Conservation (phyloP, 352 stramenopile genomes). For the Globisporangium rhizosaccharum region DNA sequence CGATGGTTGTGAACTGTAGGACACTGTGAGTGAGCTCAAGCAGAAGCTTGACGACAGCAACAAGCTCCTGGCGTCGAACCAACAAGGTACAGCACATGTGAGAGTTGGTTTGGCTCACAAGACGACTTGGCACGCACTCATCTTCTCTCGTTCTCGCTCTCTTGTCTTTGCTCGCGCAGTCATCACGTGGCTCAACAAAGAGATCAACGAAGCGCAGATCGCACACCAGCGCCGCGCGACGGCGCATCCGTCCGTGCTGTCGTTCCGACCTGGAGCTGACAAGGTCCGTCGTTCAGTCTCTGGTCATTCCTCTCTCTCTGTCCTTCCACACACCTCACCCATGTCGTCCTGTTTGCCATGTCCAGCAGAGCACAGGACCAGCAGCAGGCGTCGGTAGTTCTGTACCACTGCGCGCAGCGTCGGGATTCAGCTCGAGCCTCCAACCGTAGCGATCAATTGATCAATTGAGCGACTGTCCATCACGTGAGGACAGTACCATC, state of each 20-base stretch:
- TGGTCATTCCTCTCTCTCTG: not conserved
- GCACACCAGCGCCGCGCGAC: constrained; percentile 53
- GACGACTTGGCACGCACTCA: not conserved
- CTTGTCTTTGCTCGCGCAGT: constrained; percentile 27
- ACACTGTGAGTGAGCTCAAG: constrained; percentile 66
- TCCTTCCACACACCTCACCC: not conserved
- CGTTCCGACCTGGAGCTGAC: constrained; percentile 43
- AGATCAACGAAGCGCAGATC: constrained; percentile 88
- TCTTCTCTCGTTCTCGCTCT: not conserved
- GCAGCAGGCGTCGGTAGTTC: not conserved
- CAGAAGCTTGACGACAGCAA: constrained; percentile 87
- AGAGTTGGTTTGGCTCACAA: no score
- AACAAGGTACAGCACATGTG: constrained; percentile 55
- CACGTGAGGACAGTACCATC: not conserved
- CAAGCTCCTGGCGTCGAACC: constrained; percentile 82
- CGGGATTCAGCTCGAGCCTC: constrained; percentile 14
- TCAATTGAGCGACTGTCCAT: not conserved
- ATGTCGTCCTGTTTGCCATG: not conserved
- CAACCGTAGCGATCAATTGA: constrained; percentile 4
- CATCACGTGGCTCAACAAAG: constrained; percentile 89
- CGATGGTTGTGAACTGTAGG: constrained; percentile 15
- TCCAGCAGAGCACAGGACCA: not conserved
- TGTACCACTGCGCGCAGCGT: not conserved
- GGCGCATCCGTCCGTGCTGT: constrained; percentile 63
- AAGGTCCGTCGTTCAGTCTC: constrained; percentile 19